Evolutionary conservation across 2,329 filamentous ascomycete species (phyloP).

Genomic region (Clonostachys solani): DNA sequence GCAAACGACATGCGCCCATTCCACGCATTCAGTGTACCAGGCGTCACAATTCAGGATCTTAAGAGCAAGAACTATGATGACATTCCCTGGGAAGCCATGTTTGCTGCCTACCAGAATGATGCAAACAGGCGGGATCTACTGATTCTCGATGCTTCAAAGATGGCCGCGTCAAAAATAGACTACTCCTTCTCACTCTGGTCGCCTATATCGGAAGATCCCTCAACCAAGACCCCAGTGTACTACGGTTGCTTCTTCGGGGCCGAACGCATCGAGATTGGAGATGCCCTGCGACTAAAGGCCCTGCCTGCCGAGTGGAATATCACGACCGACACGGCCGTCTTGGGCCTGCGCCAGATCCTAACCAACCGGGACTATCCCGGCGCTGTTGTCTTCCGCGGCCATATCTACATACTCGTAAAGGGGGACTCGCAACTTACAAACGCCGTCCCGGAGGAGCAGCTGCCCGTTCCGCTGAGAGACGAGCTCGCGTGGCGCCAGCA

Average conservation of each 20-base stretch:
- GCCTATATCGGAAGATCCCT: conserved; percentile 19
- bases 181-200: conserved; percentile 45
- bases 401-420: conserved; percentile 28
- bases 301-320: conserved; percentile 28
- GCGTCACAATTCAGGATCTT: conserved; percentile 30
- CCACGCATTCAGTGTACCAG: conserved; percentile 45
- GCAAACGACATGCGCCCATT: conserved; percentile 42
- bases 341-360: conserved; percentile 35
- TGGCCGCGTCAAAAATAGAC: conserved; percentile 43
- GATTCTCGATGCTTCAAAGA: conserved; percentile 44
- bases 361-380: conserved; percentile 26
- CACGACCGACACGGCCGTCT: conserved; percentile 19
- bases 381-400: conserved; percentile 32
- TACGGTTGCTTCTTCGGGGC: conserved; percentile 47
- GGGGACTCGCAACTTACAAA: conserved; percentile 10
- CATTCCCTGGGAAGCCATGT: conserved; percentile 34
- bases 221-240: conserved; percentile 27
- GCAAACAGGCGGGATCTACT: conserved; percentile 32
- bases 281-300: conserved; percentile 42
- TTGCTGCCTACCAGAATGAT: conserved; percentile 24
- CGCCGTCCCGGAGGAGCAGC: conserved; percentile 25
- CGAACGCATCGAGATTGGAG: conserved; percentile 41
- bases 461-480: conserved; percentile 34
- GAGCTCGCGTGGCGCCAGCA: conserved; percentile 33
- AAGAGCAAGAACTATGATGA: conserved; percentile 32